These are phyloP conservation scores for Penicillium sp. DNA, from an alignment of 2,329 filamentous ascomycete genomes.

Conservation along the genomic window DNA sequence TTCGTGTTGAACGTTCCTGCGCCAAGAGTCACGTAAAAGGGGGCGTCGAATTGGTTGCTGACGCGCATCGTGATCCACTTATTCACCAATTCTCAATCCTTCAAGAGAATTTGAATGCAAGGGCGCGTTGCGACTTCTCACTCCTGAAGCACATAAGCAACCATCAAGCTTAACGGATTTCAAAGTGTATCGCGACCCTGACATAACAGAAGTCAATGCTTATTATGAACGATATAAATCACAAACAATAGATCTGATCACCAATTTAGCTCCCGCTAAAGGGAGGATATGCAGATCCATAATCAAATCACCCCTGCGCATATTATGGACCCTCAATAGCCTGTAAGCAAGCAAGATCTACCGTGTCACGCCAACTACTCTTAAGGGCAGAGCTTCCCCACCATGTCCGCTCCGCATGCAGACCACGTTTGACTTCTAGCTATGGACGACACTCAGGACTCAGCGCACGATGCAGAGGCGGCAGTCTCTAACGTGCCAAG, in stretches of 20 bases:
- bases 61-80: not conserved
- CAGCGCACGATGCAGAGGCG: not conserved
- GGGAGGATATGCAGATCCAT: constrained; percentile 4
- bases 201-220: too few species aligned
- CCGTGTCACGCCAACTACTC: not conserved
- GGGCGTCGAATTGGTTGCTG: not conserved
- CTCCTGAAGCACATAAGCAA: not conserved
- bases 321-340: not conserved
- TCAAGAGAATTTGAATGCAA: not conserved
- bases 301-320: not conserved
- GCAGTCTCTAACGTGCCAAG: not conserved
- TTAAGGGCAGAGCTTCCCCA: not conserved
- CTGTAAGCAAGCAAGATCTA: not conserved
- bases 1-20: not conserved
- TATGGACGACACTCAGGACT: not conserved
- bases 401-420: not conserved
- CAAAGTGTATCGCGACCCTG: not conserved
- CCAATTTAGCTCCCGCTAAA: not conserved
- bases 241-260: not conserved
- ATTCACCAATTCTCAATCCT: not conserved
- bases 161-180: not conserved
- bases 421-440: not conserved
- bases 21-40: not conserved
- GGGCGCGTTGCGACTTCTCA: not conserved
- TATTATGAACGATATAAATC: not conserved